Conservation (phyloP, 2,329 filamentous ascomycete genomes). For the Fusarium begoniae region DNA sequence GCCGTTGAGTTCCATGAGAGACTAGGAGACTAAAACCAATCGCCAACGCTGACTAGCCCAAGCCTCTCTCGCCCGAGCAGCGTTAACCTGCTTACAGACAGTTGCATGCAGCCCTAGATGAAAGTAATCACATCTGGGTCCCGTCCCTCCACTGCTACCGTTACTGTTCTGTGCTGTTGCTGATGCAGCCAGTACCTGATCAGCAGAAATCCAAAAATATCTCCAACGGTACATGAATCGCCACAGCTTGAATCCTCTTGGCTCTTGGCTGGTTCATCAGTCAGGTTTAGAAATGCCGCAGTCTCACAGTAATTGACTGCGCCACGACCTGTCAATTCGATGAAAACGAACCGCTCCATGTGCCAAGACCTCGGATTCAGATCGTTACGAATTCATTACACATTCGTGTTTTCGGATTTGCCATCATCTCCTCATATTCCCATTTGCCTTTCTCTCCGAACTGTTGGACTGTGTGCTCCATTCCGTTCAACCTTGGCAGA, state of each 20-base stretch:
- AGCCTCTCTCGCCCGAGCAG: neutral
- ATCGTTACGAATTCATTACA: neutral
- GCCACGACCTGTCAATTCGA: slow-evolving; percentile 20
- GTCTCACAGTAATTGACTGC: slow-evolving; percentile 7
- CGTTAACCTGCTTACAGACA: neutral
- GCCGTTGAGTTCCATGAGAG: neutral
- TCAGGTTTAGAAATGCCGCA: slow-evolving; percentile 14
- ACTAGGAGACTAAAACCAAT: neutral
- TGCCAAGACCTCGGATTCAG: slow-evolving; percentile 8
- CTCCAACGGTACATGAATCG: neutral
- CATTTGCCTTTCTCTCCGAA: neutral
- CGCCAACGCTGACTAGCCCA: neutral
- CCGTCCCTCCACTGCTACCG: slow-evolving; percentile 7
- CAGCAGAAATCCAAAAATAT: slow-evolving; percentile 33
- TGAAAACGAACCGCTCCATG: neutral
- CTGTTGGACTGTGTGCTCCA: neutral
- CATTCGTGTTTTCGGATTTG: slow-evolving; percentile 3
- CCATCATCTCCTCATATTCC: neutral
- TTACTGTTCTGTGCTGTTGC: neutral
- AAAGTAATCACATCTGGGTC: neutral
- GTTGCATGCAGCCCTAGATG: slow-evolving; percentile 4
- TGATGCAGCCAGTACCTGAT: slow-evolving; percentile 13
- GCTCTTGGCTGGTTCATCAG: neutral
- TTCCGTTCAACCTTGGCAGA: neutral
- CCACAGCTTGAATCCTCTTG: slow-evolving; percentile 4